phyloP scores from a whole-genome alignment of 2,329 filamentous ascomycete genomes.

The Talaromyces sp. region DNA sequence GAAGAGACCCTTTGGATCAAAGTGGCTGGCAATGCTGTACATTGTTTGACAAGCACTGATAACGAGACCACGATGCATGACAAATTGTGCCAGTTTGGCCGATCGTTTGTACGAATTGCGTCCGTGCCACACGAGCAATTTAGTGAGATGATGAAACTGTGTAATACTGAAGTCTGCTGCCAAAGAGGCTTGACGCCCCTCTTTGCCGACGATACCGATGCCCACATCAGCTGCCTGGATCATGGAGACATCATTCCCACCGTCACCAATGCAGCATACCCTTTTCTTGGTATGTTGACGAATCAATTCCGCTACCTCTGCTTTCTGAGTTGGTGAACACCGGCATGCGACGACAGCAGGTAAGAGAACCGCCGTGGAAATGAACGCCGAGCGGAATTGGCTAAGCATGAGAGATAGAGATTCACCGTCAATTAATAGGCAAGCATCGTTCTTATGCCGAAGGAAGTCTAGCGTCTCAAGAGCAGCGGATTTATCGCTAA shows the following conservation, averaged over 20 bases:
- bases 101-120: conserved; percentile 95
- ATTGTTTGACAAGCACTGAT: conserved; percentile 95
- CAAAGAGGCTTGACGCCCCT: conserved; percentile 88
- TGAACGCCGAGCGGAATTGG: conserved; percentile 78
- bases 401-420: conserved; percentile 77
- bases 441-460: conserved; percentile 76
- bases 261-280: conserved; percentile 95
- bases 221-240: conserved; percentile 98
- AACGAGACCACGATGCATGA: conserved; percentile 94
- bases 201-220: conserved; percentile 96
- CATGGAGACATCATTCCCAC: conserved; percentile 98
- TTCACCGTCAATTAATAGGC: conserved; percentile 91
- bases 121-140: conserved; percentile 97
- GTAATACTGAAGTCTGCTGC: conserved; percentile 96
- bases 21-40: conserved; percentile 87
- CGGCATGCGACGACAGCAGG: conserved; percentile 94
- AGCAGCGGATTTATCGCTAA: conserved; percentile 76
- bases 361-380: conserved; percentile 77
- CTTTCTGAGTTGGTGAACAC: conserved; percentile 95
- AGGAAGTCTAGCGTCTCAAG: conserved; percentile 87
- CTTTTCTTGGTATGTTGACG: conserved; percentile 88
- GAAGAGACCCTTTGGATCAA: conserved; percentile 92
- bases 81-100: conserved; percentile 94
- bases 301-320: conserved; percentile 86
- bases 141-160: conserved; percentile 91